Conservation (phyloP, 192 early-diverging fungal genomes). For the Backusella westeae region DNA sequence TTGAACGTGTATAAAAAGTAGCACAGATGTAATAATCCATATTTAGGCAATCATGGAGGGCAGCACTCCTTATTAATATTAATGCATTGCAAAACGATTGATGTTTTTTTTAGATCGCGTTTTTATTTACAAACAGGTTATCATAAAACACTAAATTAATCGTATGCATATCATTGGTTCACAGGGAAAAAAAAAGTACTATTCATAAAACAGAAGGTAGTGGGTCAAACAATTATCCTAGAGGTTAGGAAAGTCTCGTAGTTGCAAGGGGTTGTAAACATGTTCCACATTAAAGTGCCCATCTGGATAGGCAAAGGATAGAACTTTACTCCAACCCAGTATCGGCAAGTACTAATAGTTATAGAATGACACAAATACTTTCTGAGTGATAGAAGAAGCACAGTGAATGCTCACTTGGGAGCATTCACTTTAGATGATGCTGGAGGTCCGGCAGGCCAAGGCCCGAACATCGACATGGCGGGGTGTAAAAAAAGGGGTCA, state of each 20-base stretch:
- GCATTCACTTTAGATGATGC: not conserved
- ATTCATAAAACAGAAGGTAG: too few species aligned
- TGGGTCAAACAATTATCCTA: not conserved
- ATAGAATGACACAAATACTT: not conserved
- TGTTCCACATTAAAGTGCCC: not conserved
- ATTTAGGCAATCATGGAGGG: not conserved
- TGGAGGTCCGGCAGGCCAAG: too few species aligned
- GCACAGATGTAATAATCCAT: not conserved
- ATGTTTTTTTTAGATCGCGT: not conserved
- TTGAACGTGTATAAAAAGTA: not conserved
- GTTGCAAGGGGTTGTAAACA: not conserved
- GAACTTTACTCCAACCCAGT: not conserved
- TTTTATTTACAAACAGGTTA: conserved; percentile 4
- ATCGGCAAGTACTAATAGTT: not conserved
- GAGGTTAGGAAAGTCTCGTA: not conserved
- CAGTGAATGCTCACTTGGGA: not conserved
- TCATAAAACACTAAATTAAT: not conserved
- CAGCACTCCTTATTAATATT: not conserved
- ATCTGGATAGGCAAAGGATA: not conserved
- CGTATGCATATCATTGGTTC: not conserved
- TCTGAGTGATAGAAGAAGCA: not conserved
- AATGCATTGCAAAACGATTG: not conserved
- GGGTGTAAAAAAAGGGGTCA: too few species aligned
- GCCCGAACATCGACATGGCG: too few species aligned
- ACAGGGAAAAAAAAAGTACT: not conserved